A percentile compares a stretch with the other conserved stretches of the same genome.
Conservation (phyloP, 208 protist species). For the Wallacemonas sp. region DNA sequence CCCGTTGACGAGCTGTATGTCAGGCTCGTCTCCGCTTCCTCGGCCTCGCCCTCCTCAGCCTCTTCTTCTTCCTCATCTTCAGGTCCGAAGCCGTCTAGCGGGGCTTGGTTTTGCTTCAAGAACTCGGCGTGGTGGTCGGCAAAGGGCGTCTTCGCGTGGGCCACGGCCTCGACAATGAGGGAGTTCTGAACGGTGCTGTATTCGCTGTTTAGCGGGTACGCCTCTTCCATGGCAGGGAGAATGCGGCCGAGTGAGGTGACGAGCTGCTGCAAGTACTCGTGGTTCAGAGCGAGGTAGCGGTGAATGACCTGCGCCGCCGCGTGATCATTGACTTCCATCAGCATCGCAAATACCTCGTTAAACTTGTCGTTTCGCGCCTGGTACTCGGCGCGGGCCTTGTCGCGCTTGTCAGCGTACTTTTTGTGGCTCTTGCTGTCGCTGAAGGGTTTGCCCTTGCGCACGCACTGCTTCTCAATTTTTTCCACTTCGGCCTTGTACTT, state of each 20-base stretch:
- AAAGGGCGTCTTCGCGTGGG: slow-evolving; percentile 33
- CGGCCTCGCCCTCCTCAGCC: slow-evolving; percentile 4
- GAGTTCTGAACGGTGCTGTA: slow-evolving; percentile 59
- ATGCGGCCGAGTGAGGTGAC: slow-evolving; percentile 41
- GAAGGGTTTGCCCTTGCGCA: slow-evolving; percentile 64
- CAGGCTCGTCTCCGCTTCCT: slow-evolving; percentile 15
- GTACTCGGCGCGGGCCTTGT: slow-evolving; percentile 47
- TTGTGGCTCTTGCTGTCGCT: slow-evolving; percentile 59
- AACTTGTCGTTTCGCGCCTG: slow-evolving; percentile 35
- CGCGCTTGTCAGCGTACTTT: slow-evolving; percentile 49
- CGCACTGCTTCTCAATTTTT: slow-evolving; percentile 58
- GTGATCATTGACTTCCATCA: slow-evolving; percentile 77
- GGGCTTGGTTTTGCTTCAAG: slow-evolving; percentile 19
- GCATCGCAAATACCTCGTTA: slow-evolving; percentile 43
- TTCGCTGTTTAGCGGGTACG: slow-evolving; percentile 62
- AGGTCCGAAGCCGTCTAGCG: not conserved
- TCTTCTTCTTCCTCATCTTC: not conserved
- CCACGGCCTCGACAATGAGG: slow-evolving; percentile 50
- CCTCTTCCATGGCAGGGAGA: slow-evolving; percentile 50
- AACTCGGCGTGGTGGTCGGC: slow-evolving; percentile 26
- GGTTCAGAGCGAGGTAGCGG: slow-evolving; percentile 57
- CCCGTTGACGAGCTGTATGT: slow-evolving; percentile 5
- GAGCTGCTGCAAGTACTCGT: slow-evolving; percentile 61
- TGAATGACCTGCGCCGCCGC: slow-evolving; percentile 63
- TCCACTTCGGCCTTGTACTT: slow-evolving; percentile 58